Conservation (phyloP, 179 eudicot genomes). For the Corrigiola litoralis region DNA sequence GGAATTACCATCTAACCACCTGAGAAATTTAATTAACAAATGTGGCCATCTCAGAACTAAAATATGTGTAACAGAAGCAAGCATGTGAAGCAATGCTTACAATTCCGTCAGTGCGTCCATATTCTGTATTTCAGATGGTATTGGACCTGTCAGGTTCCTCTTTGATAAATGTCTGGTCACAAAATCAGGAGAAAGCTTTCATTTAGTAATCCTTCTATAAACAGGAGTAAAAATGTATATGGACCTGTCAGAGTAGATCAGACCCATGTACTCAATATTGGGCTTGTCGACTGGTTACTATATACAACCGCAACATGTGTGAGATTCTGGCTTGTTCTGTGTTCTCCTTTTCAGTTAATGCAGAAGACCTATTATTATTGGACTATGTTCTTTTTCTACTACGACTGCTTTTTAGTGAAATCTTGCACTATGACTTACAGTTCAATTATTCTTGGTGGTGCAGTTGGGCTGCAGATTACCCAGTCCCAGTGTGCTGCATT, state of each 20-base stretch:
- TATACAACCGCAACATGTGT: no score
- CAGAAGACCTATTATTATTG: no score
- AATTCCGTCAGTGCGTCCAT: conserved; percentile 76
- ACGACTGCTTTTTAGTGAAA: background rate
- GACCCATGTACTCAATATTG: no score
- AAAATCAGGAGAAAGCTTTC: conserved; percentile 17
- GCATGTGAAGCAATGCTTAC: conserved; percentile 42
- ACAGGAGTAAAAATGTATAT: background rate
- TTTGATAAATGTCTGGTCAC: conserved; percentile 60
- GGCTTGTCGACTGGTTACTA: no score
- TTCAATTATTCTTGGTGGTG: conserved; percentile 73
- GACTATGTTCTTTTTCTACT: no score
- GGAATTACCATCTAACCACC: conserved; percentile 86
- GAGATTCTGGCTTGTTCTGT: no score
- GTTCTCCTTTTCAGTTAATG: background rate
- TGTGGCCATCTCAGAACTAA: background rate
- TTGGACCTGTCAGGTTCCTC: conserved; percentile 62
- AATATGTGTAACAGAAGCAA: background rate
- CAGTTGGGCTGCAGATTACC: conserved; percentile 68
- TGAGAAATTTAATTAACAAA: conserved; percentile 20
- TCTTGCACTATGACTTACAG: conserved; percentile 48
- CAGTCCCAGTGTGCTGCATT: conserved; percentile 79
- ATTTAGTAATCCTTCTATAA: conserved; percentile 6
- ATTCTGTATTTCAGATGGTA: conserved; percentile 67
- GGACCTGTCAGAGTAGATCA: no score